Base-by-base conservation (phyloP, 2,329 filamentous ascomycete species). In the Colletotrichum eremochloae region DNA sequence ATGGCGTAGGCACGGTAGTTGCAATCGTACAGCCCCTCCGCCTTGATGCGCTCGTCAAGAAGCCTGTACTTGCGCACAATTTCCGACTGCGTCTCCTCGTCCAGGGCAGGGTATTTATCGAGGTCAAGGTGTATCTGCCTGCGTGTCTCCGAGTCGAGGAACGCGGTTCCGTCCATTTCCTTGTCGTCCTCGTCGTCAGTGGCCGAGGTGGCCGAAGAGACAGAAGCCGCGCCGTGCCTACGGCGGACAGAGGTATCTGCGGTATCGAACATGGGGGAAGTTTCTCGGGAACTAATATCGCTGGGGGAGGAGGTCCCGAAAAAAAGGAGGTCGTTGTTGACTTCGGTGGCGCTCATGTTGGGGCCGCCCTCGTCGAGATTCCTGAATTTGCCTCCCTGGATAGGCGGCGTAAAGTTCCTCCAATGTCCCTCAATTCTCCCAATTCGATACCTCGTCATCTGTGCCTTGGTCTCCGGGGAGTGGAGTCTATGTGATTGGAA, bases 351-450 rank as follows among this genome's bases (percentile, higher is more conserved):
- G 56, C 83, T 81, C 9, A 82, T 80, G 36, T 83, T 79, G 20
- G 58, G 75, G 75, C 20, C 80, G 77, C 31, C 33, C 24, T 67
- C 52, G 20, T 65, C 52, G 20, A 62, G 20, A 1, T 84, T 82
- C 75, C 92, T 88, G 81, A 95, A 97, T 71, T 87, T 87, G 53
- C 96, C 96, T 69, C 95, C 95, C 81, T 98, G 96, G 64, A 98
- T 96, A 0, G 96, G 96, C 5, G 96, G 95, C 8, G 93, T 78
- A 79, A 98, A 97, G 81, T 98, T 98, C 74, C 85, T 84, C 96
- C 96, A 99, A 73, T 84, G 86, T 40, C 94, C 94, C 78, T 96
- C 89, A 70, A 97, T 90, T 74, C 87, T 89, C 56, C 96, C 96
- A 77, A 98, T 94, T 75, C 94, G 91, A 80, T 95, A 98, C 74